These are phyloP conservation scores for Tilletiaria anomala DNA, from an alignment of 1,284 basidiomycete species.

Conservation along the genomic window DNA sequence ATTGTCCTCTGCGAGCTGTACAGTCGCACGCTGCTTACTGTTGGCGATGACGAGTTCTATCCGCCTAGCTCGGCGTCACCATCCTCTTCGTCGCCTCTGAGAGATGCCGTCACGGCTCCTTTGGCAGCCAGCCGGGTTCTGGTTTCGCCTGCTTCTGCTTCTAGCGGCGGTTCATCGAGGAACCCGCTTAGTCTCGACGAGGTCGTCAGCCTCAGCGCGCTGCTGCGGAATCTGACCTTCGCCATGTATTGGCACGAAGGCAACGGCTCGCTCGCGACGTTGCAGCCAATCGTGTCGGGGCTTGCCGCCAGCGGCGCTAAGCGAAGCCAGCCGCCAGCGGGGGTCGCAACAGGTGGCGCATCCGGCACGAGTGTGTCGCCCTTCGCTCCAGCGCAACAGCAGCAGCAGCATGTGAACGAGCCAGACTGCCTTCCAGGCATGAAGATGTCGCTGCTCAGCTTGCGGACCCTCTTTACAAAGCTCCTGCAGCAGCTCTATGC, in stretches of 20 bases:
- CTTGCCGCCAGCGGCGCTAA: slow-evolving; percentile 39
- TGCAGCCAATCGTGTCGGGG: too few relatives aligned
- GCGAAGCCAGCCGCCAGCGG: slow-evolving; percentile 46
- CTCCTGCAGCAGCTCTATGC: slow-evolving; percentile 34
- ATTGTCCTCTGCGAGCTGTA: slow-evolving; percentile 72
- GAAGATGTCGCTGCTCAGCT: slow-evolving; percentile 10
- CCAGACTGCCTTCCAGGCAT: slow-evolving; percentile 23
- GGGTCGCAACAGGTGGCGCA: neutral
- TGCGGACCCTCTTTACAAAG: slow-evolving; percentile 20
- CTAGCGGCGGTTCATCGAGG: neutral
- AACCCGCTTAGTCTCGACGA: slow-evolving; percentile 77
- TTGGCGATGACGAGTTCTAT: slow-evolving; percentile 92
- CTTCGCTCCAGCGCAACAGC: too few relatives aligned
- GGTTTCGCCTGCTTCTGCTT: too few relatives aligned
- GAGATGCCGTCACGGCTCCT: too few relatives aligned
- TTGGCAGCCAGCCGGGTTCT: too few relatives aligned
- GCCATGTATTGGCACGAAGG: slow-evolving; percentile 60
- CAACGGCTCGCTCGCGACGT: slow-evolving; percentile 10
- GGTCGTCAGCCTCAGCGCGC: slow-evolving; percentile 52
- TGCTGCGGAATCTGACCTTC: slow-evolving; percentile 65
- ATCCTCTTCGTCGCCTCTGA: neutral
- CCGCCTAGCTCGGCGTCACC: slow-evolving; percentile 4
- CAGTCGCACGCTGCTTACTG: slow-evolving; percentile 67
- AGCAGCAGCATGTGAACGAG: too few relatives aligned
- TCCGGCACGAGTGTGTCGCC: neutral